These are phyloP conservation scores for Myrica gale DNA, from an alignment of 306 rosid genomes.

Conservation along the genomic window DNA sequence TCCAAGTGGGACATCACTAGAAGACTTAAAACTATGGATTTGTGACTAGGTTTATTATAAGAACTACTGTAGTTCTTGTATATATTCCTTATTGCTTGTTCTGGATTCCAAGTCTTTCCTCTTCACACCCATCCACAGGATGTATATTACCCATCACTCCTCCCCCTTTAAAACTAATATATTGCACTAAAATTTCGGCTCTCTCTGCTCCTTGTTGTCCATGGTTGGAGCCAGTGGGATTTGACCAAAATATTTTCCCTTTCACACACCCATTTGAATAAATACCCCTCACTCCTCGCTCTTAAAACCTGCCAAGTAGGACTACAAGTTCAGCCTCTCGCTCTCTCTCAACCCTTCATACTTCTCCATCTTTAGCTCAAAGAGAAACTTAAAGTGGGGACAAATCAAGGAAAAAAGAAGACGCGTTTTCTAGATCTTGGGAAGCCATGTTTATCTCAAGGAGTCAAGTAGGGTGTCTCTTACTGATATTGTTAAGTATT, in stretches of 20 bases:
- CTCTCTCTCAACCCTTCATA: constrained; percentile 17
- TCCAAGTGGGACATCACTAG: no score
- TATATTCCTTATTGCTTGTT: no score
- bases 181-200: not conserved
- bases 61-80: no score
- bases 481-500: constrained; percentile 43
- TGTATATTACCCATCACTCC: not conserved
- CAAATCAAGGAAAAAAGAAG: constrained; percentile 1
- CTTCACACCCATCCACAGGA: constrained; percentile 10
- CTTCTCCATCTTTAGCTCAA: constrained; percentile 17
- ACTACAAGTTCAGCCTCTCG: not conserved
- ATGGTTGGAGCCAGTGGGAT: not conserved
- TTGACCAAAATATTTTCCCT: constrained; percentile 30
- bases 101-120: not conserved
- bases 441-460: constrained; percentile 47
- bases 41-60: no score
- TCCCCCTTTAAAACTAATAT: constrained; percentile 9
- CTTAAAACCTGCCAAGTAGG: constrained; percentile 7
- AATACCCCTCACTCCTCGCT: constrained; percentile 4
- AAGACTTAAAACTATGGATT: no score
- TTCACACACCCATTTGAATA: constrained; percentile 14
- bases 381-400: constrained; percentile 19
- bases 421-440: not conserved
- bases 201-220: constrained; percentile 11
- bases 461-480: constrained; percentile 32